Base-by-base conservation (phyloP, 441 rosid species). In the Raphanus hybrid region DNA sequence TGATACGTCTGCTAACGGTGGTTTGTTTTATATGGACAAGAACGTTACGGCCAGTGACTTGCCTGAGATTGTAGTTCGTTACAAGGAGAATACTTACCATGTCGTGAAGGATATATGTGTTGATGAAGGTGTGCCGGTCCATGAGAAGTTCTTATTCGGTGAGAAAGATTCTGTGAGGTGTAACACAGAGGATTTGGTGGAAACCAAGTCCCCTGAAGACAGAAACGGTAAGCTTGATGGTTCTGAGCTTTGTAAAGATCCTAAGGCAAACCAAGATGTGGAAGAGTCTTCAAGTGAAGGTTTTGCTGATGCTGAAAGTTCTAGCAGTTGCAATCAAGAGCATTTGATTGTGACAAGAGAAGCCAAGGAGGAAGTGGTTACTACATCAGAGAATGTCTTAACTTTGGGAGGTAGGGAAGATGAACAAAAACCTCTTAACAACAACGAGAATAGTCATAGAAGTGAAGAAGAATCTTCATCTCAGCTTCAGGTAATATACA, bases 91-190 rank as follows among this genome's bases (percentile, higher is more conserved):
- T 41, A 55, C 85, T 37, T 84, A 75, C 67, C 86, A 86, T 80
- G 86, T 85, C 2, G 85, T 90, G 10, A 94, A 90, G 82, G 98
- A 94, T 64, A 91, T 92, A 29, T 92, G 96, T 8, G 52, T 92
- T 5, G 97, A 94, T 39, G 89, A 92, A 75, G 94, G 88, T 34
- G 81, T 92, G 20, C 91, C 88, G 39, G 80, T 82, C 16, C 86
- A 83, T 14, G 89, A 82, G n/a, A n/a, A n/a, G n/a, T n/a, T n/a
- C n/a, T n/a, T n/a, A n/a, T n/a, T n/a, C n/a, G n/a, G n/a, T n/a
- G n/a, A n/a, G 71, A 77, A 69, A 11, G 81, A 71, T 70, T 81
- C 81, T 32, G 45, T 78, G 59, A 70, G 55, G 73, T 75, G 77
- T 64, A 32, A 69, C 81, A 16, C 82, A 3, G 74, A 78, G 70